Base-by-base conservation (phyloP, 352 stramenopile genomes). In the Pythium folliculosum region DNA sequence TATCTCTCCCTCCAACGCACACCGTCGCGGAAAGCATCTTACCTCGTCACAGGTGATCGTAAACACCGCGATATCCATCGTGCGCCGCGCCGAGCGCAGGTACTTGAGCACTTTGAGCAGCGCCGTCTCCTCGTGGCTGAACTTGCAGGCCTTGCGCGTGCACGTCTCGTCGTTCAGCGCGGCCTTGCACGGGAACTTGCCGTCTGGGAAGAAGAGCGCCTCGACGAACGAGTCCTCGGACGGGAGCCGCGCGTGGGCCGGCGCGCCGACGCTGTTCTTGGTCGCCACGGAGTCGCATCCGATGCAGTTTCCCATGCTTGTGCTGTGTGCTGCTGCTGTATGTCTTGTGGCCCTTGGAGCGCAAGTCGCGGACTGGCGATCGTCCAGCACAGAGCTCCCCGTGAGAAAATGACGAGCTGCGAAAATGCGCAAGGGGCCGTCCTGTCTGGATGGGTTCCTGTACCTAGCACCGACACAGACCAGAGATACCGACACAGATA, bases 31-130 rank as follows among this genome's bases (percentile, higher is more conserved):
- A 17, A n/a, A n/a, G 14, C 40, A n/a, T 2, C 10, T 47, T 47
- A 89, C 82, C 67, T 91, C 82, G 37, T 91, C 80, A 40, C 80
- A 89, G 0, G 82, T 91, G 70, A 91, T 89, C 17, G 80, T 91
- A 60, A 91, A 91, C 37, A 91, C 82, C 55, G 78, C 88, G 45
- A 91, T 82, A 49, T 91, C 82, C 73, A 89, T 83, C 5, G 75
- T 82, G 37, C 65, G 72, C 45, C 70, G 81, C 27, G 80, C 75
- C 3, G 52, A 65, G 19, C 78, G 71, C 40, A 91, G 72, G 61
- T 76, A 82, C 23, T 66, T 66, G 32, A 91, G 65, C 35, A 91
- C 63, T 45, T 73, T 84, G 65, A 89, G 61, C 25, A 91, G 75
- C 52, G 76, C 86, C 55, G 78, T 88, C 61, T 73, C 72, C 61